Percentiles rank a stretch among this genome's conserved stretches.
These are phyloP conservation scores for Botrytis sinoallii DNA, from an alignment of 2,329 filamentous ascomycete genomes.

Conservation along the genomic window DNA sequence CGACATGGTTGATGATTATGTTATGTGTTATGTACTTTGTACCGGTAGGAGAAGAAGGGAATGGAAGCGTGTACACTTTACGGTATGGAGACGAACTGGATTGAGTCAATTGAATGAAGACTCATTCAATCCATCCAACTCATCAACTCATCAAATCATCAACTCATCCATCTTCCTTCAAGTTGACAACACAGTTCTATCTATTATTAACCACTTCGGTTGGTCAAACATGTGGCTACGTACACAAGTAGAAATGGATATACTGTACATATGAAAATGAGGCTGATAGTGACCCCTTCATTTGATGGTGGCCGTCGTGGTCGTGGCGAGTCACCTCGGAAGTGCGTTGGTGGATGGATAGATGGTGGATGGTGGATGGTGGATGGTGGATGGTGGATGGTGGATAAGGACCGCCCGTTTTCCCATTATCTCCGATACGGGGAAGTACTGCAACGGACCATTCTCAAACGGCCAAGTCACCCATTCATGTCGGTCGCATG, in stretches of 20 bases:
- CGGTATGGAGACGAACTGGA: not conserved
- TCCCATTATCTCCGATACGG: not conserved
- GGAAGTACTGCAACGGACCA: constrained; percentile 1
- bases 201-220: constrained; percentile 3
- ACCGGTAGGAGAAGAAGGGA: not conserved
- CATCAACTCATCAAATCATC: too few relatives aligned
- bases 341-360: constrained; percentile 4
- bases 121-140: not conserved
- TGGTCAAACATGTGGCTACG: constrained; percentile 1
- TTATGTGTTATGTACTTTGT: not conserved
- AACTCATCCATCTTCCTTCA: not conserved
- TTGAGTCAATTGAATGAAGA: not conserved
- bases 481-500: constrained; percentile 4
- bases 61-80: not conserved
- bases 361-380: not conserved
- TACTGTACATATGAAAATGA: not conserved
- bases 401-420: not conserved
- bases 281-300: not conserved
- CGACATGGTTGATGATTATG: not conserved
- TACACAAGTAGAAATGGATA: constrained; percentile 1
- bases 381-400: not conserved
- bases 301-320: constrained; percentile 4
- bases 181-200: constrained; percentile 11
- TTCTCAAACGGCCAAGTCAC: constrained; percentile 15
- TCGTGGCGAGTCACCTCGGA: not conserved